Conservation (phyloP, 495 filamentous ascomycete species). For the Thozetella sp. region DNA sequence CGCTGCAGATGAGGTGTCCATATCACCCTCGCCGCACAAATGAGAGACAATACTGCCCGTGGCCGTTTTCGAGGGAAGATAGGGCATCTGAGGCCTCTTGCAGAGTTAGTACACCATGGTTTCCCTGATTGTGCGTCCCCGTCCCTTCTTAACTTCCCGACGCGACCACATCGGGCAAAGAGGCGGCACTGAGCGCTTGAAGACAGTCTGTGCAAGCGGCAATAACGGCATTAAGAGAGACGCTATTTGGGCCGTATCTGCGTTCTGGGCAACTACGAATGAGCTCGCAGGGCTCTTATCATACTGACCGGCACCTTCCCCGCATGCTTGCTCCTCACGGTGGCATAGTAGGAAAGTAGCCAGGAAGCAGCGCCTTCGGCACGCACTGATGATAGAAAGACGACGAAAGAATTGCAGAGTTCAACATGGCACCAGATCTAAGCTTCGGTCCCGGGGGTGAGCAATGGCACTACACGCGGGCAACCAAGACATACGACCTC, state of each 20-base stretch:
- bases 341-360: not conserved
- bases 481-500: slow-evolving; percentile 18
- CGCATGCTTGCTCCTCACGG: slow-evolving; percentile 1
- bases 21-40: too few species aligned
- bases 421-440: slow-evolving; percentile 3
- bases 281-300: not conserved
- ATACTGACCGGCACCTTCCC: not conserved
- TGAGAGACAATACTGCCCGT: too few species aligned
- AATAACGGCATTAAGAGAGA: not conserved
- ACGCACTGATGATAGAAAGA: slow-evolving; percentile 1
- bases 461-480: slow-evolving; percentile 18
- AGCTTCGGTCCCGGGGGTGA: slow-evolving; percentile 20
- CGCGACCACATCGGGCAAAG: not conserved
- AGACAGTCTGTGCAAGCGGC: not conserved
- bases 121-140: too few species aligned
- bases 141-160: not conserved
- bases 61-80: too few species aligned
- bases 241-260: not conserved
- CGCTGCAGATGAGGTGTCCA: too few species aligned
- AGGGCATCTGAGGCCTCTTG: too few species aligned
- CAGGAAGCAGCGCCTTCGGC: not conserved
- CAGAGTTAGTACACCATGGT: too few species aligned
- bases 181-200: not conserved
- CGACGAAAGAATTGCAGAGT: slow-evolving; percentile 5
- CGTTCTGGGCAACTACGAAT: not conserved